Evolutionary conservation across 1,284 basidiomycete species (phyloP).

Genomic region (Anthracocystis panici-leucophaei): DNA sequence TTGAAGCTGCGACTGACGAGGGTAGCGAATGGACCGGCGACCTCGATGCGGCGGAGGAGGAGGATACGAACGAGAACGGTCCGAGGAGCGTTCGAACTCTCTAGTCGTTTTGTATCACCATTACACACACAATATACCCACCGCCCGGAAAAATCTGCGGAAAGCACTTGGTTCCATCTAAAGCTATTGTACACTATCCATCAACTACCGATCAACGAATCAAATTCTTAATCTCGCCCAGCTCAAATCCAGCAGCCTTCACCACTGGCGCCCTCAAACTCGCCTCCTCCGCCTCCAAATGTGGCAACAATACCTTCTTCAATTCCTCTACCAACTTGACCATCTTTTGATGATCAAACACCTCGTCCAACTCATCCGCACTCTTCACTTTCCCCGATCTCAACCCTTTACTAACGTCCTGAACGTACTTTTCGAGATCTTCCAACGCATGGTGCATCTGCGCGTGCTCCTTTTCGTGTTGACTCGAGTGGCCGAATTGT

Average conservation of each 20-base stretch:
- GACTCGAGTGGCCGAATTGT: constrained; percentile 45
- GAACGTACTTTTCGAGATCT: constrained; percentile 30
- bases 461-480: constrained; percentile 51
- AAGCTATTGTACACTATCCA: constrained; percentile 6
- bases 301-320: constrained; percentile 45
- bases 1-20: background rate
- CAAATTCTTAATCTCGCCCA: constrained; percentile 36
- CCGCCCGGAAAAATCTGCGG: too few relatives aligned
- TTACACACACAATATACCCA: constrained; percentile 7
- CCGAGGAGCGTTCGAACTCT: constrained; percentile 43
- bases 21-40: constrained; percentile 11
- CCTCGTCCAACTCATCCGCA: constrained; percentile 13
- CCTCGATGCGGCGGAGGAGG: constrained; percentile 25
- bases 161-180: background rate
- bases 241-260: constrained; percentile 46
- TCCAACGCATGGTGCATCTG: constrained; percentile 48
- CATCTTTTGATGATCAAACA: constrained; percentile 48
- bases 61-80: constrained; percentile 13
- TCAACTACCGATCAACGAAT: constrained; percentile 17
- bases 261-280: constrained; percentile 45
- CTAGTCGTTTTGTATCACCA: background rate
- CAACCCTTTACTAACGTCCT: constrained; percentile 11
- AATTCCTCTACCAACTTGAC: constrained; percentile 20
- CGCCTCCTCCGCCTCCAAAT: constrained; percentile 57
- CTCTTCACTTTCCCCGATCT: constrained; percentile 24